Conservation (phyloP, 805 yeast genomes). For the Blastobotrys terrestris region DNA sequence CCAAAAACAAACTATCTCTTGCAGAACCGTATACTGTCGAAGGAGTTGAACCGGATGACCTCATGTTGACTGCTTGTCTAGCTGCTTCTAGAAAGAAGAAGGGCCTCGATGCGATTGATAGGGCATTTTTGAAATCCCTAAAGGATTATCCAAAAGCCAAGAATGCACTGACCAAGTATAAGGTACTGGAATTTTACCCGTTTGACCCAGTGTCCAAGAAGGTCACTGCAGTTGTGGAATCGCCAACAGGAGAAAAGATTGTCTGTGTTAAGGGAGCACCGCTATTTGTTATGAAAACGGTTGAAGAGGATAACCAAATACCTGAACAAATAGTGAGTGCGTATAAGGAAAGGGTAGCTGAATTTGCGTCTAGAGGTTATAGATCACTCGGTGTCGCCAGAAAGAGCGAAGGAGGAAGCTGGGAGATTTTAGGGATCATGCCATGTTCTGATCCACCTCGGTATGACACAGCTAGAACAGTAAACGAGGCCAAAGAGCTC, state of each 20-base stretch:
- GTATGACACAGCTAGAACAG: slow-evolving; percentile 95
- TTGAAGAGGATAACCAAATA: slow-evolving; percentile 93
- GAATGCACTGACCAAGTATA: slow-evolving; percentile 86
- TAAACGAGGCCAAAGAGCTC: slow-evolving; percentile 79
- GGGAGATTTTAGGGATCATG: slow-evolving; percentile 97
- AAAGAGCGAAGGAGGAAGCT: slow-evolving; percentile 97
- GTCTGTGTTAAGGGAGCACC: slow-evolving; percentile 98
- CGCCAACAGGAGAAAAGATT: slow-evolving; percentile 93
- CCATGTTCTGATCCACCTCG: slow-evolving; percentile 99
- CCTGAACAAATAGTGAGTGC: slow-evolving; percentile 91
- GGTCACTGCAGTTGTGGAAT: slow-evolving; percentile 90
- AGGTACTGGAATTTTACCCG: slow-evolving; percentile 92
- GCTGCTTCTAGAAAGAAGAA: slow-evolving; percentile 98
- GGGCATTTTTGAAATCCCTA: slow-evolving; percentile 91
- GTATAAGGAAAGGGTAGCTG: slow-evolving; percentile 96
- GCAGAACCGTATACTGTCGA: slow-evolving; percentile 97
- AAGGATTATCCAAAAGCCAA: slow-evolving; percentile 86
- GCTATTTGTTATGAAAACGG: slow-evolving; percentile 91
- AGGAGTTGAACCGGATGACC: slow-evolving; percentile 93
- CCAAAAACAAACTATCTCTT: slow-evolving; percentile 92
- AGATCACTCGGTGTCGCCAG: slow-evolving; percentile 98
- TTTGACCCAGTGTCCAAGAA: slow-evolving; percentile 97
- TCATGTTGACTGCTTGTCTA: slow-evolving; percentile 95
- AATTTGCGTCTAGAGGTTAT: slow-evolving; percentile 97
- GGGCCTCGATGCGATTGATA: slow-evolving; percentile 97